Evolutionary conservation across 352 stramenopile species (phyloP).

Genomic region (Globisporangium spinosum): DNA sequence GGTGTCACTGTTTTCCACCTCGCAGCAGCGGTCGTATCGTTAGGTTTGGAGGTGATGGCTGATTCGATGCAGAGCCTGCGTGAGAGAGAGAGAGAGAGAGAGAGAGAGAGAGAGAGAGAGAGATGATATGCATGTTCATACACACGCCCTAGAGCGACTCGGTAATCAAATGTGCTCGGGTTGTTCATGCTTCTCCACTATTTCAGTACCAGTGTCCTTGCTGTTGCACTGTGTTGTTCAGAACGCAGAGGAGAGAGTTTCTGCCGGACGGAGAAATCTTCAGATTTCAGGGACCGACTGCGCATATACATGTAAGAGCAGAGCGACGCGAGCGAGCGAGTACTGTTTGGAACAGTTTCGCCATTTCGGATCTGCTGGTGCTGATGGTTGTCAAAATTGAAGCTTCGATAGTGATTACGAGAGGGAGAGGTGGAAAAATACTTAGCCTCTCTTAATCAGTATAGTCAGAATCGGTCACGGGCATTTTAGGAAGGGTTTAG

Average conservation of each 20-base stretch:
- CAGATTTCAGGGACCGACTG: too few relatives aligned
- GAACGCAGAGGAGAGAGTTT: not conserved
- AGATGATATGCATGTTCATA: not conserved
- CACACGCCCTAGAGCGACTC: not conserved
- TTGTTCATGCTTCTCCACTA: not conserved
- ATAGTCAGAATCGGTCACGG: conserved; percentile 4
- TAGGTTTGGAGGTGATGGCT: conserved; percentile 14
- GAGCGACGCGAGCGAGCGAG: not conserved
- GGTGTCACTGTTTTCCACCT: conserved; percentile 67
- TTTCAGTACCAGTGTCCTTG: not conserved
- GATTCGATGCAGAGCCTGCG: not conserved
- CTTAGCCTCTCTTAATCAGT: not conserved
- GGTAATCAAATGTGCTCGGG: not conserved
- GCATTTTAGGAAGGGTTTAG: not conserved
- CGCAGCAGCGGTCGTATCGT: conserved; percentile 71
- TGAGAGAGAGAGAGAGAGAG: not conserved
- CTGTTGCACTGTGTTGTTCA: not conserved
- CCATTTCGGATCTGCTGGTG: not conserved
- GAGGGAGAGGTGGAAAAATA: not conserved
- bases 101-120: not conserved
- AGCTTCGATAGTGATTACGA: not conserved
- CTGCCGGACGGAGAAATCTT: too few relatives aligned
- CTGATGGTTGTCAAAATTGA: not conserved
- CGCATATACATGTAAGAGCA: not conserved
- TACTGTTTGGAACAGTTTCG: not conserved